Evolutionary conservation across 2,329 filamentous ascomycete genomes (phyloP).

Genomic region (Beauveria sp.): DNA sequence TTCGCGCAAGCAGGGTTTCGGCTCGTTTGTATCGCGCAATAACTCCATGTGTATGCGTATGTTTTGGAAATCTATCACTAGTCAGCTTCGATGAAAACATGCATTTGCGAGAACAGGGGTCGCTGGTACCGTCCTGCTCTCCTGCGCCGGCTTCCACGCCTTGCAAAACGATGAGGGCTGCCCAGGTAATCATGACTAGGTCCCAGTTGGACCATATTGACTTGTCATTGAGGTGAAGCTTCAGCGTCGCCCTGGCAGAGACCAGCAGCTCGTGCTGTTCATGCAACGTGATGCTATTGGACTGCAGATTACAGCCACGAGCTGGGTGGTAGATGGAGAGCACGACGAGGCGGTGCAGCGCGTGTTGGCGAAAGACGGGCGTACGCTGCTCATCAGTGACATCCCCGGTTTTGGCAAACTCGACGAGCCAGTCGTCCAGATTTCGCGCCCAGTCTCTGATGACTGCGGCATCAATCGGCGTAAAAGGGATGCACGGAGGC

Average conservation of each 20-base stretch:
- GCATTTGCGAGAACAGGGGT: no score
- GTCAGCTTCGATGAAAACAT: neutral
- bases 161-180: slow-evolving; percentile 35
- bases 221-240: slow-evolving; percentile 31
- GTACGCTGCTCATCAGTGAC: slow-evolving; percentile 27
- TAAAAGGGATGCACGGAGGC: slow-evolving; percentile 24
- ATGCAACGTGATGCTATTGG: slow-evolving; percentile 28
- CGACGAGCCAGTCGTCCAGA: slow-evolving; percentile 34
- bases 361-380: slow-evolving; percentile 33
- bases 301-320: slow-evolving; percentile 31
- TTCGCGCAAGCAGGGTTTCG: slow-evolving; percentile 18
- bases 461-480: slow-evolving; percentile 30
- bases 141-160: slow-evolving; percentile 32
- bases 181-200: slow-evolving; percentile 37
- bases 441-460: slow-evolving; percentile 35
- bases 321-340: slow-evolving; percentile 36
- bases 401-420: slow-evolving; percentile 25
- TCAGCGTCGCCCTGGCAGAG: slow-evolving; percentile 32
- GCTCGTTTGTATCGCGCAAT: slow-evolving; percentile 22
- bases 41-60: slow-evolving; percentile 23
- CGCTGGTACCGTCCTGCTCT: slow-evolving; percentile 26
- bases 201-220: slow-evolving; percentile 39
- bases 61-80: slow-evolving; percentile 18
- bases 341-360: slow-evolving; percentile 33
- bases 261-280: slow-evolving; percentile 34